Evolutionary conservation across 768 basidiomycete species (phyloP), one percentile per base, ranked within the genome.

Genomic region (Auricularia cornea): DNA sequence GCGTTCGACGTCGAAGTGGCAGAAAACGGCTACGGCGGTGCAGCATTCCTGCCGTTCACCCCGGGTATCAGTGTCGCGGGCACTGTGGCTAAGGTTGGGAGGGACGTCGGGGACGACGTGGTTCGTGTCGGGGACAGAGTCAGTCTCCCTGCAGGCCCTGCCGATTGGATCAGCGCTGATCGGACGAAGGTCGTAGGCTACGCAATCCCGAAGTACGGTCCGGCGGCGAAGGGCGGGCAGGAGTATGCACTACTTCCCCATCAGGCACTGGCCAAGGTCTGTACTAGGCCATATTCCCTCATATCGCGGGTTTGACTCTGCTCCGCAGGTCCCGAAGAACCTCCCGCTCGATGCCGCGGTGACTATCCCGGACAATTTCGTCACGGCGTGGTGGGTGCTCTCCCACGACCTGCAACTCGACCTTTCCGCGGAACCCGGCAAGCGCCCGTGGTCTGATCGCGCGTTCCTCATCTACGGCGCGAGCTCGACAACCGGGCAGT

Each of bases 391-490:
- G 63, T 76, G 75, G 67, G 76, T 77, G 6, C 64, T 81, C 4
- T 78, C 79, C 65, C 74, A 73, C 23, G 30, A 61, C 11, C 63
- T 69, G 54, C 38, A 75, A 44, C 69, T 82, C n/a, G 70, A 66
- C 10, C 68, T 80, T 29, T 77, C 79, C 14, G 33, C 72, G 6
- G 75, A 78, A 8, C 76, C 78, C 1, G 65, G 71, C 0, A 62
- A 1, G 29, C 72, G 26, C 11, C 70, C 72, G 26, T 63, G 70
- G 26, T 70, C 73, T 2, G 63, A 70, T n/a, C 68, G 67, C 1
- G 75, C 80, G 1, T 77, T 82, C 60, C 72, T 81, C 1, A 68
- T 81, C 26, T 81, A 81, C 63, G 81, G 81, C 31, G 79, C 75
- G 12, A 79, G 80, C 3, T 69, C 80, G 14, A 75, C 75, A 18